These are phyloP conservation scores for Linum usitatissimum DNA, from an alignment of 345 rosid genomes.

Conservation along the genomic window DNA sequence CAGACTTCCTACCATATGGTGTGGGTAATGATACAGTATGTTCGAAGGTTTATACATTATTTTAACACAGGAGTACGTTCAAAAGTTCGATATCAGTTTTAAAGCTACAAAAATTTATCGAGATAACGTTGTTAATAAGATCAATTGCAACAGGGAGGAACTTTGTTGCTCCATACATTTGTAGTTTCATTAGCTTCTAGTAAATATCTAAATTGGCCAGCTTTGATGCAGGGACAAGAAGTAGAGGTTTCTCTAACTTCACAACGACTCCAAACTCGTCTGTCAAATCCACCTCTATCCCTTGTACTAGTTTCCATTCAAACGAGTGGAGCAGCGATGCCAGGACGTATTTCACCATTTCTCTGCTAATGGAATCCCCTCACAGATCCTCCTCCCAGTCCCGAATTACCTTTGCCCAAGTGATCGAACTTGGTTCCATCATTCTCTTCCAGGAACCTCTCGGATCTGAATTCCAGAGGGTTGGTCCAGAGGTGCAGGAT, in stretches of 20 bases:
- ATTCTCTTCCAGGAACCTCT: conserved; percentile 18
- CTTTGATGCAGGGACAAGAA: conserved; percentile 16
- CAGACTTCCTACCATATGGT: too few relatives aligned
- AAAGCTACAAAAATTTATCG: too few relatives aligned
- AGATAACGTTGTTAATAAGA: too few relatives aligned
- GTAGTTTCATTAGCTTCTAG: neutral
- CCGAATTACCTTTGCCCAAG: conserved; percentile 33
- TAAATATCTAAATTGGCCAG: conserved; percentile 11
- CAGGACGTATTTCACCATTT: conserved; percentile 22
- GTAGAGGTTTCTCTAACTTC: conserved; percentile 15
- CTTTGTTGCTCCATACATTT: neutral
- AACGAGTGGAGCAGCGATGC: conserved; percentile 28
- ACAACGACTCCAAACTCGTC: conserved; percentile 17
- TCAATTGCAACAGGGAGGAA: too few relatives aligned
- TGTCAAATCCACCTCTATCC: conserved; percentile 2
- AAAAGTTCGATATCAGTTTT: too few relatives aligned
- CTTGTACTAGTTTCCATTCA: conserved; percentile 22
- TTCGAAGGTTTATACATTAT: too few relatives aligned
- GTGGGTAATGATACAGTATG: too few relatives aligned
- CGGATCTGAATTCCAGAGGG: conserved; percentile 24
- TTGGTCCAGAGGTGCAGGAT: conserved; percentile 28
- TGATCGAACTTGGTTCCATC: conserved; percentile 12
- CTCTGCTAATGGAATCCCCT: conserved; percentile 27
- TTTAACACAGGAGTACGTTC: too few relatives aligned
- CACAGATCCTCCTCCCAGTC: conserved; percentile 33